Evolutionary conservation across 371 early-diverging fungal genomes (phyloP), one percentile per base, ranked within the genome.

Genomic region (Nematocida displodere): DNA sequence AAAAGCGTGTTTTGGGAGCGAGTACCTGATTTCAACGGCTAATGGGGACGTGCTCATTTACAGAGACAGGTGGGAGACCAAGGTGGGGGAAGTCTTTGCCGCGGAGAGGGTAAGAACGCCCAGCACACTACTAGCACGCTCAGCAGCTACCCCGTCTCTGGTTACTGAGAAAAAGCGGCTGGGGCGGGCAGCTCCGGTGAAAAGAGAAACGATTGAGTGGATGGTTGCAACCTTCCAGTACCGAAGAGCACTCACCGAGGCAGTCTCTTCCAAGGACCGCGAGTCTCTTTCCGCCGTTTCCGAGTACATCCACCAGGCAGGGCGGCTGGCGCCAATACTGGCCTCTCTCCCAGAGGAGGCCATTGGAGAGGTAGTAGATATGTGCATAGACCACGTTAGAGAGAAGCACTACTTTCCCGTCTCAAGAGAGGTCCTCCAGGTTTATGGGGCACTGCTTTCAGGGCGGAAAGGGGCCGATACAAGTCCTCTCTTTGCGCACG

Each of bases 21-120:
- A 59, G 37, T 71, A 71, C 31, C 39, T 71, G 2, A 52, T 71
- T 22, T 13, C 40, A 28, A 71, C 75, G 7, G 26, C 26, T 22
- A 29, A 58, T 26, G 75, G 75, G 31, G 48, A 61, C 52, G 28
- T 71, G 4, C 5, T 71, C 13, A 34, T 62, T 20, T 71, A 71
- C 58, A 47, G 48, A 34, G 75, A 71, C 52, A 59, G 48, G 8
- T 71, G 75, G 75, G 54, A 62, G 3, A 48, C 22, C 22, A 4
- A 56, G 24, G 8, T 22, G 24, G 37, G 5, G 17, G 34, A 56
- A 33, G 20, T 17, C 11, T 20, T 56, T 22, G 36, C n/a, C 28
- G 11, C 24, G 46, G 20, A 22, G 15, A 56, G 22, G 33, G 26
- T 7, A 42, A 56, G 4, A n/a, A 33, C 7, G 37, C 8, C 24